Conservation (phyloP, 805 yeast species). For the Tetrapisispora fleetii region DNA sequence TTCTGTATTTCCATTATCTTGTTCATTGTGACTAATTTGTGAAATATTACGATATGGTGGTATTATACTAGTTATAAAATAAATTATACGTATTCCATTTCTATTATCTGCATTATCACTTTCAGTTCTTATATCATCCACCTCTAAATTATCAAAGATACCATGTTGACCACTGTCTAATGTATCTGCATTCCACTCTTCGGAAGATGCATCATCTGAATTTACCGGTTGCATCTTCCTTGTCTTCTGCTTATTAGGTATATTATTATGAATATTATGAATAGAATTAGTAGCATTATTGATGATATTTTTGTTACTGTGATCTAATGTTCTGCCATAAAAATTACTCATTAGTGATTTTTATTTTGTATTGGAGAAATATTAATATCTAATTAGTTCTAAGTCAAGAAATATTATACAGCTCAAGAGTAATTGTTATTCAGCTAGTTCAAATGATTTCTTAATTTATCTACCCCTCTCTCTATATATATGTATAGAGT, state of each 20-base stretch:
- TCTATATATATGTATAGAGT: no score
- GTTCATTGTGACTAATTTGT: background rate
- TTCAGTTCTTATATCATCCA: background rate
- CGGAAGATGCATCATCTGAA: background rate
- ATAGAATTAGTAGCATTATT: background rate
- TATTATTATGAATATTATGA: background rate
- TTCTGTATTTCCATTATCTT: background rate
- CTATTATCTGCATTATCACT: background rate
- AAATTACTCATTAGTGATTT: background rate
- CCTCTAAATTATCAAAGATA: background rate
- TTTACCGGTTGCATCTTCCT: constrained; percentile 1
- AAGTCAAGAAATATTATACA: no score
- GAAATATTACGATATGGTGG: background rate
- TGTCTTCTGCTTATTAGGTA: background rate
- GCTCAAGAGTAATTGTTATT: no score
- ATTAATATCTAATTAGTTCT: no score
- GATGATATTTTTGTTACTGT: background rate
- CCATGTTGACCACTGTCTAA: background rate
- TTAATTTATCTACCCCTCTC: no score
- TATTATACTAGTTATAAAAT: background rate
- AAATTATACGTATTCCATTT: background rate
- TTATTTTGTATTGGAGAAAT: background rate
- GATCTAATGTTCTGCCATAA: background rate
- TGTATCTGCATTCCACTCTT: background rate
- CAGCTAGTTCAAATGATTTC: no score